These are phyloP conservation scores for Cytospora piceicola DNA, from an alignment of 2,329 filamentous ascomycete species.

Conservation along the genomic window DNA sequence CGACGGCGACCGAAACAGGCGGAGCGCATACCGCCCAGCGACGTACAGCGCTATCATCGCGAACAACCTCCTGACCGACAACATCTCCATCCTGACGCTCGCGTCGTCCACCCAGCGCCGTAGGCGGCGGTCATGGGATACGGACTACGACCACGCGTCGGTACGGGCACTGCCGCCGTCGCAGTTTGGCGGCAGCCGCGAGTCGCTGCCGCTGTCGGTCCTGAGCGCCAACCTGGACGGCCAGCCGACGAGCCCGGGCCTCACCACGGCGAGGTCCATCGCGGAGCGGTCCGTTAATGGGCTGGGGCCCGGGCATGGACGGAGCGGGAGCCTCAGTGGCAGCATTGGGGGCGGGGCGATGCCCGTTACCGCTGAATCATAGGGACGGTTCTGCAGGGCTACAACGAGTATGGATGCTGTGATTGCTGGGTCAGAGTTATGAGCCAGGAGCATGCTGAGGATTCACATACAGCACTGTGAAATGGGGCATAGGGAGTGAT, in stretches of 20 bases:
- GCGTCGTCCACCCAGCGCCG: slow-evolving; percentile 81
- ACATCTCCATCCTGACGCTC: slow-evolving; percentile 83
- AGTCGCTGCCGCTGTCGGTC: slow-evolving; percentile 78
- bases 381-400: slow-evolving; percentile 18
- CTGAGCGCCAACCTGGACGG: slow-evolving; percentile 71
- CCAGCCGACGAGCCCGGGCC: slow-evolving; percentile 50
- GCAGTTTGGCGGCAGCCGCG: slow-evolving; percentile 79
- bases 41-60: slow-evolving; percentile 80
- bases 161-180: slow-evolving; percentile 84
- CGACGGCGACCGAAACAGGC: slow-evolving; percentile 29
- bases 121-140: slow-evolving; percentile 79
- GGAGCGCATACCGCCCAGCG: slow-evolving; percentile 58
- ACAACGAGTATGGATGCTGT: not conserved
- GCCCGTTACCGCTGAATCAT: slow-evolving; percentile 58
- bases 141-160: slow-evolving; percentile 66
- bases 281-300: slow-evolving; percentile 62
- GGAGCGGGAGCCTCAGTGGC: slow-evolving; percentile 80
- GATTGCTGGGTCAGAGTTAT: slow-evolving; percentile 2
- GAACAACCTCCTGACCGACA: slow-evolving; percentile 81
- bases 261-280: slow-evolving; percentile 55
- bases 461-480: not conserved
- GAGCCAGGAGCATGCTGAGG: not conserved
- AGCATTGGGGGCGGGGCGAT: slow-evolving; percentile 69
- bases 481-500: not conserved
- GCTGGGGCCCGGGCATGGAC: slow-evolving; percentile 68